Evolutionary conservation across 805 yeast genomes (phyloP), one percentile per base, ranked within the genome.

Genomic region (Kuraishia ogatae): DNA sequence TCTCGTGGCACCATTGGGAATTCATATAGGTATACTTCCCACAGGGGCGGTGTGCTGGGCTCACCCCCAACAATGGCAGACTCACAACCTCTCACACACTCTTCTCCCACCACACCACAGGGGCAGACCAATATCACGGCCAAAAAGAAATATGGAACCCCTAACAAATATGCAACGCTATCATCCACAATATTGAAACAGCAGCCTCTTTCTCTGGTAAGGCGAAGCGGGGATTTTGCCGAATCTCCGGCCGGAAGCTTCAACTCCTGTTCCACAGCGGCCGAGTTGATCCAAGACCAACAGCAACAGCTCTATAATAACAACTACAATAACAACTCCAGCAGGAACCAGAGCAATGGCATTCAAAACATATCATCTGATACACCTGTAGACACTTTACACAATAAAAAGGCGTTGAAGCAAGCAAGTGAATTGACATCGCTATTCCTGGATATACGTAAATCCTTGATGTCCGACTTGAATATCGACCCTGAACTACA

Each of bases 391-490:
- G 43, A 35, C 13, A 35, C 13, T 17, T 15, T 35, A 8, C 49
- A 22, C 11, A 49, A 56, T 22, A 58, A 63, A 51, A 59, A 47
- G 54, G 57, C 50, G 29, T 46, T 55, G 53, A 62, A 61, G 49
- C 73, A 73, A 51, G 71, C 73, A 1, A 68, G 69, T 1, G 76
- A 75, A 57, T 59, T 80, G 35, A 68, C 79, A 0, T 58, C 68
- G 15, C 63, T 75, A 7, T 66, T 77, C 21, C 57, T 79, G 7
- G 80, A 76, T 55, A 68, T 78, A 50, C 63, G 81, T 26, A 71
- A 68, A 53, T 66, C 72, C 2, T 64, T 80, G 50, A 70, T 73
- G 65, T 68, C 69, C 13, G 81, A 75, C 39, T 66, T 71, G 55
- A 74, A 76, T 56, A 67, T 78, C 6, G 77, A 77, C 52, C 63